A percentile compares a stretch with the other conserved stretches of the same genome.
Evolutionary conservation across 2,329 filamentous ascomycete species (phyloP).

Genomic region (Penicillium paneum): DNA sequence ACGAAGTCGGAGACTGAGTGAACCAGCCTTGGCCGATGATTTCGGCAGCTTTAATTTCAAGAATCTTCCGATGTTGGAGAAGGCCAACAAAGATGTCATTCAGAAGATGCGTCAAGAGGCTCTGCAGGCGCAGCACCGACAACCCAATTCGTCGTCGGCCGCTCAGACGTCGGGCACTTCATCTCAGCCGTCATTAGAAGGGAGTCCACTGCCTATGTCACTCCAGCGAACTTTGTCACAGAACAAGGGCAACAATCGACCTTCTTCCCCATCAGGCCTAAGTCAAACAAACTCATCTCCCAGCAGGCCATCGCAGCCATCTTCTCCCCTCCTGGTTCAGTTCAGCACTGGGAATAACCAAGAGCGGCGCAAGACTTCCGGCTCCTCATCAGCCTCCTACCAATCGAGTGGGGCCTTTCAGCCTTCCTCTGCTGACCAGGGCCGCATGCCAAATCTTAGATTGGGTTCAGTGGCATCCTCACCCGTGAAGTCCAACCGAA

Average conservation of each 20-base stretch:
- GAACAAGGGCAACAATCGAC: slow-evolving; percentile 72
- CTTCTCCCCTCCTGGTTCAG: slow-evolving; percentile 89
- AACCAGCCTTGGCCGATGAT: slow-evolving; percentile 83
- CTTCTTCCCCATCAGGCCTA: slow-evolving; percentile 78
- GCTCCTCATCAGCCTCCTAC: slow-evolving; percentile 80
- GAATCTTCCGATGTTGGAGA: slow-evolving; percentile 91
- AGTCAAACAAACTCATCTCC: slow-evolving; percentile 83
- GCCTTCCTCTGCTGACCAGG: slow-evolving; percentile 68
- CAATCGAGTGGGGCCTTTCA: slow-evolving; percentile 69
- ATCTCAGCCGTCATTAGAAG: slow-evolving; percentile 64
- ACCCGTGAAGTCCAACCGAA: slow-evolving; percentile 47
- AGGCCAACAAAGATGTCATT: slow-evolving; percentile 98
- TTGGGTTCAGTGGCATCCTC: slow-evolving; percentile 54
- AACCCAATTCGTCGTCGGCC: slow-evolving; percentile 30
- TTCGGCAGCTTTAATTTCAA: slow-evolving; percentile 98
- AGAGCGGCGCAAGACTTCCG: slow-evolving; percentile 88
- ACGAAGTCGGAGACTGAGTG: slow-evolving; percentile 81
- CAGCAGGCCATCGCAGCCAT: slow-evolving; percentile 77
- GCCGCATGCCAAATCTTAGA: slow-evolving; percentile 57
- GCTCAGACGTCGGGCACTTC: slow-evolving; percentile 20
- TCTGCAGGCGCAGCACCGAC: slow-evolving; percentile 64
- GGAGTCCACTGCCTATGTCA: slow-evolving; percentile 77
- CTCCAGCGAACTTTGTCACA: slow-evolving; percentile 80
- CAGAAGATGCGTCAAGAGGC: slow-evolving; percentile 93
- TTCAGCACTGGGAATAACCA: slow-evolving; percentile 82